Conservation (phyloP, 1,284 basidiomycete genomes). For the Irpex sp. region DNA sequence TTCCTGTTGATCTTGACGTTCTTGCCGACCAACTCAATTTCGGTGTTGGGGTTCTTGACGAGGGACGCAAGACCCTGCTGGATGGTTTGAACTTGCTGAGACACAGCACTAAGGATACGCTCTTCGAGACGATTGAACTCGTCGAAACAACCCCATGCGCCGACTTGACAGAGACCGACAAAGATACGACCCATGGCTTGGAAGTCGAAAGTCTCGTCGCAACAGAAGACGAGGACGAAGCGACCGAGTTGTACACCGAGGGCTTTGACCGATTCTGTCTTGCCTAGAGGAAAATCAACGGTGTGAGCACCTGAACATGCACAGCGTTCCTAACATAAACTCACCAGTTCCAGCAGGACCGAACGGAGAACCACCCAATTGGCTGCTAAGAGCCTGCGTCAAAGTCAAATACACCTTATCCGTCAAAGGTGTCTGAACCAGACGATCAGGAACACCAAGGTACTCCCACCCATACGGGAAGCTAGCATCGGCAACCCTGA, state of each 20-base stretch:
- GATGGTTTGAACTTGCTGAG: constrained; percentile 98
- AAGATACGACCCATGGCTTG: constrained; percentile 99
- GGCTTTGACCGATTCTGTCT: constrained; percentile 99
- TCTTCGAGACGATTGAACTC: constrained; percentile 99
- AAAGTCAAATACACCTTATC: constrained; percentile 95
- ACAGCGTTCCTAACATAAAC: constrained; percentile 2
- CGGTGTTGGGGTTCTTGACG: constrained; percentile 76
- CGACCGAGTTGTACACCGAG: constrained; percentile 96
- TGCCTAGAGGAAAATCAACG: constrained; percentile 45
- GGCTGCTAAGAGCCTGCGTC: constrained; percentile 92
- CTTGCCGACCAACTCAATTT: constrained; percentile 97
- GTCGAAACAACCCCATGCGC: constrained; percentile 99
- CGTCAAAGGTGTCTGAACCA: constrained; percentile 98
- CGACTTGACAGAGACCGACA: constrained; percentile 96
- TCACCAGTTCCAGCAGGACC: constrained; percentile 95
- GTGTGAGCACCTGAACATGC: background rate
- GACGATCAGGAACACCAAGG: constrained; percentile 91
- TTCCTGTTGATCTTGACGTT: constrained; percentile 89
- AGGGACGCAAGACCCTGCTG: constrained; percentile 89
- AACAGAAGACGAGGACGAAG: constrained; percentile 98
- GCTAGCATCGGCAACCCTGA: constrained; percentile 86
- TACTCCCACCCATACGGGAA: constrained; percentile 99
- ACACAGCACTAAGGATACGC: constrained; percentile 95
- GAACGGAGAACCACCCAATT: constrained; percentile 95
- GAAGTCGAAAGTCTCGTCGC: constrained; percentile 99